Conservation (phyloP, 2,329 filamentous ascomycete genomes). For the Pseudofabraea citricarpa region DNA sequence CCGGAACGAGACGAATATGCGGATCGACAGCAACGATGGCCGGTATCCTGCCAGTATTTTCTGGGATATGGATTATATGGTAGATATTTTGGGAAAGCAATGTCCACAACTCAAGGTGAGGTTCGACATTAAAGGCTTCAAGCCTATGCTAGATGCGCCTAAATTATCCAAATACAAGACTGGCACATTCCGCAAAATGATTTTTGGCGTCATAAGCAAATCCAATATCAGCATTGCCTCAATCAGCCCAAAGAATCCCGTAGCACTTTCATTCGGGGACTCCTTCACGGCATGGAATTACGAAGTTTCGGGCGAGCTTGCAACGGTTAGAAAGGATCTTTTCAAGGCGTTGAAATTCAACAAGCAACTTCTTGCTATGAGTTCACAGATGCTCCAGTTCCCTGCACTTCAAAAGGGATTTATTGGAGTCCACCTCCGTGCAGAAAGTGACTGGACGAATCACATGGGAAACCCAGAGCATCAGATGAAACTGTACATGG, state of each 20-base stretch:
- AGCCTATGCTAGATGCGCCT: too few relatives aligned
- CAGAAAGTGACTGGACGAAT: slow-evolving; percentile 18
- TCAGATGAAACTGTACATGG: slow-evolving; percentile 13
- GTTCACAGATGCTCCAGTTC: slow-evolving; percentile 7
- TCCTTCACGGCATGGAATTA: slow-evolving; percentile 18
- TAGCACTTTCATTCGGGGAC: slow-evolving; percentile 15
- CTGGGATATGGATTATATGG: too few relatives aligned
- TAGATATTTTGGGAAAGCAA: too few relatives aligned
- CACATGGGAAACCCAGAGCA: slow-evolving; percentile 9
- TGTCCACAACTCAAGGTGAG: too few relatives aligned
- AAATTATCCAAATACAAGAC: too few relatives aligned
- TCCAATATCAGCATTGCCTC: too few relatives aligned
- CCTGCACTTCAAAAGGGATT: slow-evolving; percentile 11
- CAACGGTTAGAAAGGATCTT: slow-evolving; percentile 14
- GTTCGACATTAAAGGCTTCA: too few relatives aligned
- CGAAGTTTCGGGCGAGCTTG: slow-evolving; percentile 9
- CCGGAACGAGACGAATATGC: too few relatives aligned
- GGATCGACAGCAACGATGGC: too few relatives aligned
- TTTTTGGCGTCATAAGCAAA: too few relatives aligned
- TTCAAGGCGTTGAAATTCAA: slow-evolving; percentile 18
- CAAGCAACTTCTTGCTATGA: slow-evolving; percentile 8
- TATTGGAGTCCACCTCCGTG: slow-evolving; percentile 20
- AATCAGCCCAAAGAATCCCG: slow-evolving; percentile 8
- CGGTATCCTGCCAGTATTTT: too few relatives aligned
- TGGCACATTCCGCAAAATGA: too few relatives aligned